Percentiles rank a stretch among this genome's conserved stretches.
phyloP scores from a whole-genome alignment of 768 basidiomycete species.

The Panellus pusillus region DNA sequence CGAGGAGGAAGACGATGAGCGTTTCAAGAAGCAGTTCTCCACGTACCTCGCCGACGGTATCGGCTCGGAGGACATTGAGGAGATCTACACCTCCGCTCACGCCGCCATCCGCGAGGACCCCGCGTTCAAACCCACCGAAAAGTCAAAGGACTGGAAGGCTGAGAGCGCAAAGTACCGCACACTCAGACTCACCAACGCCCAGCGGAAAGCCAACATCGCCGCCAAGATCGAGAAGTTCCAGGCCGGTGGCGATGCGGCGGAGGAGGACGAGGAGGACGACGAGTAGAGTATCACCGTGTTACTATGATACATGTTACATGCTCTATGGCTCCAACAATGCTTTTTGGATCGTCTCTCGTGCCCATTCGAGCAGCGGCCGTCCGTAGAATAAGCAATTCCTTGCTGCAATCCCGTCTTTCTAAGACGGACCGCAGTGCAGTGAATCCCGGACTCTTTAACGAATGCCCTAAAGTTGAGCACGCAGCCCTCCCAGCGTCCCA shows the following conservation, averaged over 20 bases:
- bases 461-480: slow-evolving; percentile 69
- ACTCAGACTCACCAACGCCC: slow-evolving; percentile 66
- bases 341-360: slow-evolving; percentile 45
- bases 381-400: slow-evolving; percentile 43
- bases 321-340: slow-evolving; percentile 27
- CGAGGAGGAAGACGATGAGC: slow-evolving; percentile 99
- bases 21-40: slow-evolving; percentile 98
- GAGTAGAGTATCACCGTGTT: slow-evolving; percentile 47
- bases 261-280: slow-evolving; percentile 60
- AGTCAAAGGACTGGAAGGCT: slow-evolving; percentile 88
- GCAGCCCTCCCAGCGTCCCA: slow-evolving; percentile 81
- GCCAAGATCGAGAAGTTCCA: slow-evolving; percentile 91
- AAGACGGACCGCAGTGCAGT: slow-evolving; percentile 59
- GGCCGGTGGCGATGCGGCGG: slow-evolving; percentile 57
- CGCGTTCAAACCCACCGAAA: slow-evolving; percentile 84
- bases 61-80: slow-evolving; percentile 96
- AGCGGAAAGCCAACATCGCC: slow-evolving; percentile 81
- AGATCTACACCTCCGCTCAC: slow-evolving; percentile 91
- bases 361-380: slow-evolving; percentile 55
- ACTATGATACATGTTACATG: slow-evolving; percentile 10
- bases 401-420: slow-evolving; percentile 42
- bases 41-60: slow-evolving; percentile 94
- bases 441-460: slow-evolving; percentile 47
- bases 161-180: slow-evolving; percentile 74
- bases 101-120: slow-evolving; percentile 97